Base-by-base conservation (phyloP, 2,329 filamentous ascomycete species). In the Epichloe sylvatica region DNA sequence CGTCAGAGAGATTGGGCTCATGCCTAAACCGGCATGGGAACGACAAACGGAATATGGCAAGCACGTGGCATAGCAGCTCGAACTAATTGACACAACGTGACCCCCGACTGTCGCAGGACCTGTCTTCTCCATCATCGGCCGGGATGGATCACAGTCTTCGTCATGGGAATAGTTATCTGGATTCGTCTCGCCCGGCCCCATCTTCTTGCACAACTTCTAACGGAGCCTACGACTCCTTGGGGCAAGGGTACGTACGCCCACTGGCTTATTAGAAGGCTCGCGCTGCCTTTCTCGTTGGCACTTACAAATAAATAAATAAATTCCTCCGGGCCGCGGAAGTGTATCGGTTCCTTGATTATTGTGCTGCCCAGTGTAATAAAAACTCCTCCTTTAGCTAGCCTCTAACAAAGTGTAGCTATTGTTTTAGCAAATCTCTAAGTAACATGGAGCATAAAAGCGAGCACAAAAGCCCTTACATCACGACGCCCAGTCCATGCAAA, bases 191-290 rank as follows among this genome's bases (percentile, higher is more conserved):
- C 70, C 72, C 5, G 81, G 80, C 0, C 80, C 81, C 9, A 81
- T 85, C 57, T 77, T 84, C 57, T 67, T 85, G 13, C 84, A 84
- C 68, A 80, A 84, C 60, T 83, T 83, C 65, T 85, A 84, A 25
- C 60, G 81, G 82, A 39, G 73, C 78, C 53, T 83, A 80, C 58
- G 82, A 85, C 60, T 78, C 81, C 1, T 70, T 80, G 17, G 84
- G 79, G 79, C 81, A 84, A 62, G 77, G 75, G 17, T 19, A 19
- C 17, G 2, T 75, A 69, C 54, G 76, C 78, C 47, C 83, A 83
- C 68, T 83, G 79, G 79, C 58, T 72, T n/a, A 69, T 73, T 49
- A 70, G 71, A 11, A 67, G 0, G 63, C 61, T 0, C 57, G 64
- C 9, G 63, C 68, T 0, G 71, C 71, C 15, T 62, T 72, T 12